Conservation (phyloP, 805 yeast species). For the Hanseniaspora pseudoguilliermondii region DNA sequence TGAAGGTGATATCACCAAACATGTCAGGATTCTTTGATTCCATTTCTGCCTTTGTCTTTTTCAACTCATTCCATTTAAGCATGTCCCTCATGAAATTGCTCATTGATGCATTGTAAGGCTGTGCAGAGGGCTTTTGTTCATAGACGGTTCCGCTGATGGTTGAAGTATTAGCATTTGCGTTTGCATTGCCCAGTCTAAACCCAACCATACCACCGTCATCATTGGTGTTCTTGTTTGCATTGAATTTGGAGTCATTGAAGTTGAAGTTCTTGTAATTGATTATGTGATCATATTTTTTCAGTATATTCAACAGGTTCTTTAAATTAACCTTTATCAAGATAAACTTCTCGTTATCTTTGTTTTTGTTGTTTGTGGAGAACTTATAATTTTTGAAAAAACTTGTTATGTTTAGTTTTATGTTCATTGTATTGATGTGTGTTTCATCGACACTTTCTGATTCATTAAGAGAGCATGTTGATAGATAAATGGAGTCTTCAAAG, state of each 20-base stretch:
- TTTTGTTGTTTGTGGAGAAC: slow-evolving; percentile 1
- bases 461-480: slow-evolving; percentile 1
- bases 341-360: neutral
- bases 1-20: slow-evolving; percentile 8
- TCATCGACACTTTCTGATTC: neutral
- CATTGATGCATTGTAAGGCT: neutral
- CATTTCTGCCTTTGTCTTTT: neutral
- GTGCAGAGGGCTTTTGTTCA: neutral
- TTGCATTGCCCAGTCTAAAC: slow-evolving; percentile 1
- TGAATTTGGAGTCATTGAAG: neutral
- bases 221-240: neutral
- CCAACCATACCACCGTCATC: neutral
- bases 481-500: neutral
- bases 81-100: slow-evolving; percentile 10
- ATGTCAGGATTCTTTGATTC: neutral
- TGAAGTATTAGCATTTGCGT: neutral
- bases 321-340: slow-evolving; percentile 3
- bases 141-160: neutral
- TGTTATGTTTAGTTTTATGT: slow-evolving; percentile 1
- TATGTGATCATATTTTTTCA: slow-evolving; percentile 9
- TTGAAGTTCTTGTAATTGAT: neutral
- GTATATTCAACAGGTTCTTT: slow-evolving; percentile 2
- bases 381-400: slow-evolving; percentile 7
- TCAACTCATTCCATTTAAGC: neutral
- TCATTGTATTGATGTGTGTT: slow-evolving; percentile 3